These are phyloP conservation scores for Alternaria sp. DNA, from an alignment of 2,329 filamentous ascomycete genomes.

Conservation along the genomic window DNA sequence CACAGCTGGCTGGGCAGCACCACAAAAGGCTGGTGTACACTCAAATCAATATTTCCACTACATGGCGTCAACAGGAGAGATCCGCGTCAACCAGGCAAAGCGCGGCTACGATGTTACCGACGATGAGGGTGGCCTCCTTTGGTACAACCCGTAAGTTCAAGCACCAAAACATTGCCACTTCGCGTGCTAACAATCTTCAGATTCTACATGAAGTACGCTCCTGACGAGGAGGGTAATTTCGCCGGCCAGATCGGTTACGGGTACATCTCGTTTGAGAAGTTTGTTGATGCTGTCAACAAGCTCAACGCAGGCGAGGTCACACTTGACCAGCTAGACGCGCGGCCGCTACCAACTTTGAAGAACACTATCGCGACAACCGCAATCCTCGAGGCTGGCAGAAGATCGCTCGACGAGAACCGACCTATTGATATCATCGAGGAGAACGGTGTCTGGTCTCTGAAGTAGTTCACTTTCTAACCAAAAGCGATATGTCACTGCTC, in stretches of 20 bases:
- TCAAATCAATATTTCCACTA: slow-evolving; percentile 98
- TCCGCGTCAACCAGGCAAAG: slow-evolving; percentile 91
- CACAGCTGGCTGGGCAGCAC: slow-evolving; percentile 93
- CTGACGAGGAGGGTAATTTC: slow-evolving; percentile 95
- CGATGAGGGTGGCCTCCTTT: slow-evolving; percentile 74
- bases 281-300: slow-evolving; percentile 83
- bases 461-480: slow-evolving; percentile 46
- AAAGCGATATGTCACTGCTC: slow-evolving; percentile 2
- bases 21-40: slow-evolving; percentile 92
- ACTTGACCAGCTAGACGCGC: slow-evolving; percentile 78
- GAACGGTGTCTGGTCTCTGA: slow-evolving; percentile 73
- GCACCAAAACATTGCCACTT: no score
- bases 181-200: slow-evolving; percentile 40
- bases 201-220: slow-evolving; percentile 94
- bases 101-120: slow-evolving; percentile 94
- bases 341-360: slow-evolving; percentile 81
- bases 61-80: slow-evolving; percentile 82
- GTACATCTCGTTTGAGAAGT: slow-evolving; percentile 95
- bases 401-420: slow-evolving; percentile 83
- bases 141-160: slow-evolving; percentile 78
- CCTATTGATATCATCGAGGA: slow-evolving; percentile 76
- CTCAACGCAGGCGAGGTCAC: slow-evolving; percentile 78
- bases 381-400: slow-evolving; percentile 85
- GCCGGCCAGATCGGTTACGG: slow-evolving; percentile 90
- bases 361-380: slow-evolving; percentile 94